phyloP scores from a whole-genome alignment of 164 flowering plant genomes.

The Vitis labrusca region DNA sequence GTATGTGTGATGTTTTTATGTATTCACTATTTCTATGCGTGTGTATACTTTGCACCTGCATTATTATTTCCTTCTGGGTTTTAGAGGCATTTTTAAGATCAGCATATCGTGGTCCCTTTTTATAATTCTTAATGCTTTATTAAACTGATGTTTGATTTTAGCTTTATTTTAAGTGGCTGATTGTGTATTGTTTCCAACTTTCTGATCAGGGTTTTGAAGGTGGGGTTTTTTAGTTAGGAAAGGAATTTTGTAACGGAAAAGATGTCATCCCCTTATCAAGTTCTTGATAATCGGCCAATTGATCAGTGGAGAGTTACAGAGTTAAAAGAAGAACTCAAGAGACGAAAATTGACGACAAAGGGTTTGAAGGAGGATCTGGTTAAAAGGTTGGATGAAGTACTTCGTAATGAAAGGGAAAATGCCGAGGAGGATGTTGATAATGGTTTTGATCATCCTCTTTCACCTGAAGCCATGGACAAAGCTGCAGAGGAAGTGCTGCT shows the following conservation, averaged over 20 bases:
- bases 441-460: constrained; percentile 26
- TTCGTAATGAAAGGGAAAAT: constrained; percentile 53
- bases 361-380: constrained; percentile 88
- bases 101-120: too few species aligned
- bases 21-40: too few species aligned
- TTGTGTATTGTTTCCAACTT: background rate
- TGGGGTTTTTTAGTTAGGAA: constrained; percentile 11
- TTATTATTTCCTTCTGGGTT: too few species aligned
- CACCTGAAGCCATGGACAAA: constrained; percentile 12
- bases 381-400: constrained; percentile 66
- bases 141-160: background rate
- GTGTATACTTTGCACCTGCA: too few species aligned
- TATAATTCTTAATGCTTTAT: too few species aligned
- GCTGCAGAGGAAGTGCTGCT: constrained; percentile 14
- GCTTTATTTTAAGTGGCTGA: background rate
- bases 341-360: constrained; percentile 57
- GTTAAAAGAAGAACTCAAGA: constrained; percentile 87
- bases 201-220: constrained; percentile 25
- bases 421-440: constrained; percentile 21
- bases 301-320: constrained; percentile 94
- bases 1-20: too few species aligned
- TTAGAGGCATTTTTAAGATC: too few species aligned
- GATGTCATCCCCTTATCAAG: constrained; percentile 61
- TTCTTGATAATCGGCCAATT: constrained; percentile 65
- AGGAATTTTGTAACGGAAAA: constrained; percentile 11